Evolutionary conservation across 495 filamentous ascomycete genomes (phyloP).

Genomic region (Aspergillus cavernicola): DNA sequence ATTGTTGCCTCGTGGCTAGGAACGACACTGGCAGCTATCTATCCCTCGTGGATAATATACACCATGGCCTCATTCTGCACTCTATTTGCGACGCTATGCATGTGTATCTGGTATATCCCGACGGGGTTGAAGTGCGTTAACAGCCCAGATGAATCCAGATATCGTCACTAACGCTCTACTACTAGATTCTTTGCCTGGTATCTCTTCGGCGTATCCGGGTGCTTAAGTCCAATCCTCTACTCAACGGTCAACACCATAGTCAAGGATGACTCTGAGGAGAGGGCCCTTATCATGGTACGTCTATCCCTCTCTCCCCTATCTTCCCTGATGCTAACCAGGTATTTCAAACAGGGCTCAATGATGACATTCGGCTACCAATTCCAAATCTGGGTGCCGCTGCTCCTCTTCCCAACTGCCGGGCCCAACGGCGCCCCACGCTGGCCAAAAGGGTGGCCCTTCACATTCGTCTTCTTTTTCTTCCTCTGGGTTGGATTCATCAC

Average conservation of each 20-base stretch:
- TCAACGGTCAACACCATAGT: conserved; percentile 46
- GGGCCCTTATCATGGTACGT: conserved; percentile 43
- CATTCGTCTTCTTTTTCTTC: conserved; percentile 37
- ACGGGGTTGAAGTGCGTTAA: conserved; percentile 34
- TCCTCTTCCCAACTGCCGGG: conserved; percentile 41
- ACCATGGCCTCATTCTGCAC: conserved; percentile 27
- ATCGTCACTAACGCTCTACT: background rate
- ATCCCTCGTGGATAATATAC: conserved; percentile 43
- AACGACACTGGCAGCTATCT: conserved; percentile 41
- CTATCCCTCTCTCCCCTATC: background rate
- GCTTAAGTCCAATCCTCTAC: conserved; percentile 42
- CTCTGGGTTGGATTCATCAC: conserved; percentile 41
- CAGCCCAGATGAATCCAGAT: too few species aligned
- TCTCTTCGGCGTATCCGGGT: conserved; percentile 37
- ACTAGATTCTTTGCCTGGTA: conserved; percentile 46
- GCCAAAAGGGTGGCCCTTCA: conserved; percentile 42
- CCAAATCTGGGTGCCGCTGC: conserved; percentile 44
- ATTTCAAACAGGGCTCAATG: conserved; percentile 36
- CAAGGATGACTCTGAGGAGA: conserved; percentile 43
- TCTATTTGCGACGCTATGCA: conserved; percentile 39
- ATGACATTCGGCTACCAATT: conserved; percentile 50
- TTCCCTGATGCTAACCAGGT: background rate
- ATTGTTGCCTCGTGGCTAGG: conserved; percentile 46
- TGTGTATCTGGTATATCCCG: conserved; percentile 46
- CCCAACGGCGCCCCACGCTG: conserved; percentile 43